These are phyloP conservation scores for Huntiella moniliformis DNA, from an alignment of 2,329 filamentous ascomycete species.

Conservation along the genomic window DNA sequence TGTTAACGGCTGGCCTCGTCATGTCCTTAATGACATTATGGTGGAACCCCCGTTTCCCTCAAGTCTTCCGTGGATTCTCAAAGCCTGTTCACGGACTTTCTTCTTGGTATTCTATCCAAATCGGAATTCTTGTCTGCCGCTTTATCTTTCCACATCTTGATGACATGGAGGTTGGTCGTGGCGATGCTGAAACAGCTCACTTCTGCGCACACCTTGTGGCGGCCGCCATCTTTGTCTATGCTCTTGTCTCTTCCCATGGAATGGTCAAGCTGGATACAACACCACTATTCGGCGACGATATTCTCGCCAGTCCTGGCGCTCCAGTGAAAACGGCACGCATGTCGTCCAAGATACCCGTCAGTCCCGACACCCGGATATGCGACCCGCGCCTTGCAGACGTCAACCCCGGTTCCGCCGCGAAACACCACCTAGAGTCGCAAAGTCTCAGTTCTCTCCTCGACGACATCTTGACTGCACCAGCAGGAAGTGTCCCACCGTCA, in stretches of 20 bases:
- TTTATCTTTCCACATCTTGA: constrained; percentile 27
- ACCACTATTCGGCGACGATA: constrained; percentile 27
- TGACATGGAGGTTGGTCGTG: constrained; percentile 22
- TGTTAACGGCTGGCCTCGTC: constrained; percentile 29
- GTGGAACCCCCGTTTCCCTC: constrained; percentile 51
- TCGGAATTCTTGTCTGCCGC: constrained; percentile 37
- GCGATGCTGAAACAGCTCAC: constrained; percentile 22
- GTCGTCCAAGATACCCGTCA: not conserved
- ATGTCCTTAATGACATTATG: constrained; percentile 35
- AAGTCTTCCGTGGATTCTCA: constrained; percentile 40
- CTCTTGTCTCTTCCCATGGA: constrained; percentile 2
- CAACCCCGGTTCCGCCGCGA: constrained; percentile 3
- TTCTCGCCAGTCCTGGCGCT: constrained; percentile 2
- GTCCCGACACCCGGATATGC: not conserved
- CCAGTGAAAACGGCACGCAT: not conserved
- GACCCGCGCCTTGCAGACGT: not conserved
- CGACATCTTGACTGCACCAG: constrained; percentile 20
- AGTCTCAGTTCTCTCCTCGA: constrained; percentile 30
- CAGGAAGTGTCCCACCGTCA: constrained; percentile 13
- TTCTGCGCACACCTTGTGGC: constrained; percentile 36
- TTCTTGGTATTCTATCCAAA: constrained; percentile 49
- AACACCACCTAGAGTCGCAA: constrained; percentile 18
- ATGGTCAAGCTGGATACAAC: constrained; percentile 31
- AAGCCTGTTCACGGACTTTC: constrained; percentile 40
- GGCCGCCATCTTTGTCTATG: constrained; percentile 29